These are phyloP conservation scores for Purpureocillium takamizusanense DNA, from an alignment of 2,329 filamentous ascomycete species.

Conservation along the genomic window DNA sequence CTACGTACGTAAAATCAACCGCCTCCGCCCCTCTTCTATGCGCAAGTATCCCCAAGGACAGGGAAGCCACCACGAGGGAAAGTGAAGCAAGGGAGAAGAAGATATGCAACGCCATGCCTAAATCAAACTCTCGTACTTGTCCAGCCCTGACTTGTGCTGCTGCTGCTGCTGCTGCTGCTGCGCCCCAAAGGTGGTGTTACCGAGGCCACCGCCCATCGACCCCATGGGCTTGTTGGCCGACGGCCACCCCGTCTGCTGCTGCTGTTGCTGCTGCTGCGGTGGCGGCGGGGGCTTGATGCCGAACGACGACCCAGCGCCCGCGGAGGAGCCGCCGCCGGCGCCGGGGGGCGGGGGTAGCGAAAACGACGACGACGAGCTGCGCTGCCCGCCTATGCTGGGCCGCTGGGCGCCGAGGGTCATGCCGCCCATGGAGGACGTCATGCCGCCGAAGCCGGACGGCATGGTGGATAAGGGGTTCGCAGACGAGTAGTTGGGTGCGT, in stretches of 20 bases:
- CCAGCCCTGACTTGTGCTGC: conserved; percentile 43
- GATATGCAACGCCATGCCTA: conserved; percentile 19
- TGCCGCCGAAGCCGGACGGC: conserved; percentile 21
- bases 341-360: conserved; percentile 48
- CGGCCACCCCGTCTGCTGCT: conserved; percentile 11
- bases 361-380: conserved; percentile 35
- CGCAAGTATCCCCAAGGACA: no score
- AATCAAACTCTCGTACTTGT: conserved; percentile 60
- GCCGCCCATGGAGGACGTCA: conserved; percentile 35
- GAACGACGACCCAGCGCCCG: no score
- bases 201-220: conserved; percentile 3
- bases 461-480: no score
- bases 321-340: conserved; percentile 20
- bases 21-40: no score
- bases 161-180: conserved; percentile 15
- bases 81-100: background rate
- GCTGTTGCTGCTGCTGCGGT: no score
- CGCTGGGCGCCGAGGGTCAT: conserved; percentile 36
- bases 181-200: no score
- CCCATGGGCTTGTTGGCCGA: conserved; percentile 11
- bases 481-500: conserved; percentile 15
- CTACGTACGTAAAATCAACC: no score
- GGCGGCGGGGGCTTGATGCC: conserved; percentile 35
- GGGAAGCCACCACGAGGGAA: background rate
- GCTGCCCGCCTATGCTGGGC: conserved; percentile 21